These are phyloP conservation scores for Suhomyces panamericanus DNA, from an alignment of 1,139 yeast genomes.

Conservation along the genomic window DNA sequence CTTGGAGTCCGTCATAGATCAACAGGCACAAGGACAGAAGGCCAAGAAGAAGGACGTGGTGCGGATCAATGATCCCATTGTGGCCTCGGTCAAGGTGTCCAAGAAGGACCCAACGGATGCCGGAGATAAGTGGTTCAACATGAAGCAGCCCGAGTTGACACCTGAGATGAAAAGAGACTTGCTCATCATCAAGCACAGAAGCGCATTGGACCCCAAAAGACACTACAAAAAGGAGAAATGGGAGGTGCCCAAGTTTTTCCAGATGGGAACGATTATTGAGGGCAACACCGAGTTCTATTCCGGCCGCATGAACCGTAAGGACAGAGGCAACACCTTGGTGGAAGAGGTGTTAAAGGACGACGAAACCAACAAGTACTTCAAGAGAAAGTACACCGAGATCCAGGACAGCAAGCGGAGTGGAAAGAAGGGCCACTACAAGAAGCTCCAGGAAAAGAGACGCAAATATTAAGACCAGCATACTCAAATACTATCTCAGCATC, in stretches of 20 bases:
- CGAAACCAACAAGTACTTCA: conserved; percentile 72
- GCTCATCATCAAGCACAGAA: conserved; percentile 76
- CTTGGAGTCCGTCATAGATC: conserved; percentile 25
- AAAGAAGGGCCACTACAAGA: conserved; percentile 66
- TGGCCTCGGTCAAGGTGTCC: conserved; percentile 17
- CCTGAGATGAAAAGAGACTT: conserved; percentile 75
- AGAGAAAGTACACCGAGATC: conserved; percentile 79
- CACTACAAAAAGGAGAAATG: conserved; percentile 90
- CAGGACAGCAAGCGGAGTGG: conserved; percentile 78
- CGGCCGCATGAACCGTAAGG: conserved; percentile 65
- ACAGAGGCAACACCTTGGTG: conserved; percentile 75
- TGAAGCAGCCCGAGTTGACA: conserved; percentile 80
- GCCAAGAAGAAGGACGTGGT: conserved; percentile 21
- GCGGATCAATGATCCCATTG: conserved; percentile 55
- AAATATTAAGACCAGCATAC: conserved; percentile 31
- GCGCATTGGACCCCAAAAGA: conserved; percentile 91
- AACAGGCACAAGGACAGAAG: conserved; percentile 11
- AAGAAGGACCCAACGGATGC: conserved; percentile 31
- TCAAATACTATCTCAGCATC: neutral
- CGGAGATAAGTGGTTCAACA: conserved; percentile 75
- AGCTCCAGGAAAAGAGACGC: conserved; percentile 61
- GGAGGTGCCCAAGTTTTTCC: conserved; percentile 78
- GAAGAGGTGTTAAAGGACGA: conserved; percentile 80
- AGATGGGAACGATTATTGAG: conserved; percentile 84
- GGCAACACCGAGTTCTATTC: conserved; percentile 79